phyloP scores from a whole-genome alignment of 1,284 basidiomycete species.

The Bondarzewia mesenterica region DNA sequence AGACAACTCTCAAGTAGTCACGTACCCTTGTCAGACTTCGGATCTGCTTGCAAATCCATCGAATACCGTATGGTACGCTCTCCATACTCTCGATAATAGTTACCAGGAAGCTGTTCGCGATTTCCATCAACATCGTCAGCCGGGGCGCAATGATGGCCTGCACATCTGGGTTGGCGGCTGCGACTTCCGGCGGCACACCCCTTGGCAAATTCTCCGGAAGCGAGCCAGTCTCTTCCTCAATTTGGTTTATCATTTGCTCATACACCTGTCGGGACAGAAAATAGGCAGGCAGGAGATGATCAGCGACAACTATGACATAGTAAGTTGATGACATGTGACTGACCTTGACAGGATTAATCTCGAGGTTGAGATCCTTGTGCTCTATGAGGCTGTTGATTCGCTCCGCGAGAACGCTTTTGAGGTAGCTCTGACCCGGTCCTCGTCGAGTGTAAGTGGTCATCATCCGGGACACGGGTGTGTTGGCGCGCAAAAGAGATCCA shows the following conservation, averaged over 20 bases:
- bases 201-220: conserved; percentile 86
- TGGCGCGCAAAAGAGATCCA: conserved; percentile 92
- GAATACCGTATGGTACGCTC: conserved; percentile 95
- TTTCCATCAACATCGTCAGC: conserved; percentile 97
- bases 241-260: conserved; percentile 97
- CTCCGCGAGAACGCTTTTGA: conserved; percentile 94
- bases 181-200: conserved; percentile 90
- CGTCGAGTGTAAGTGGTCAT: conserved; percentile 99
- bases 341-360: conserved; percentile 98
- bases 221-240: conserved; percentile 91
- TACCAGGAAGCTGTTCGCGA: conserved; percentile 92
- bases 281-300: neutral
- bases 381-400: conserved; percentile 97
- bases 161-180: conserved; percentile 88
- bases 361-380: conserved; percentile 96
- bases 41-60: conserved; percentile 99
- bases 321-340: conserved; percentile 10
- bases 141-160: conserved; percentile 96
- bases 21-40: conserved; percentile 86
- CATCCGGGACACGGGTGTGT: conserved; percentile 98
- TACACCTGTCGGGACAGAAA: conserved; percentile 55
- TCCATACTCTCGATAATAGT: conserved; percentile 99
- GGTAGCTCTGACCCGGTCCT: conserved; percentile 95
- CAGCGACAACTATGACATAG: neutral
- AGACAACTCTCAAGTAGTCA: conserved; percentile 9